Base-by-base conservation (phyloP, 345 rosid species). In the Theobroma cacao region DNA sequence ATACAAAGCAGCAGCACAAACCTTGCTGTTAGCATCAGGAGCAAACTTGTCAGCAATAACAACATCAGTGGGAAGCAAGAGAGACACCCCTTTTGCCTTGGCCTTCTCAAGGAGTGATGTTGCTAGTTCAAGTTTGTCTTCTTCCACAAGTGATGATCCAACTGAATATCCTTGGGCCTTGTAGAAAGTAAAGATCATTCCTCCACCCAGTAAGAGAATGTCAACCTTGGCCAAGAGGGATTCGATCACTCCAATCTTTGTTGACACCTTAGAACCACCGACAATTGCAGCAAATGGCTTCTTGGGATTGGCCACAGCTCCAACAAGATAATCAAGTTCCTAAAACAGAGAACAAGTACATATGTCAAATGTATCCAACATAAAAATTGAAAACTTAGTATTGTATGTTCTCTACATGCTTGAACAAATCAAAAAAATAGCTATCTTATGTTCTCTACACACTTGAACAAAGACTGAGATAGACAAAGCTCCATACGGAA, bases 111-210 rank as follows among this genome's bases (percentile, higher is more conserved):
- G 83, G 78, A 95, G 98, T 15, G 91, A 63, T 28, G 89, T 90
- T 24, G 97, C 99, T 68, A 95, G 90, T 38, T 82, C 93, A 78
- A 95, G 97, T 80, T 93, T 95, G 84, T 95, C 99, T 84, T 91
- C 98, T 83, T 93, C 99, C 41, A 95, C 98, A 40, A 95, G 91
- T 64, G 99, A 95, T 34, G 98, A 87, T 24, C 99, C 99, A 45
- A 95, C 96, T 5, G 86, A 50, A 24, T 81, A 78, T 43, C 98
- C 97, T 81, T 95, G 99, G 20, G 99, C 99, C 84, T 95, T 95
- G 96, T 93, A 95, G 89, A 95, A 95, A 31, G 99, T 95, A 79
- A 85, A 95, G 75, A 93, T 95, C 99, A 95, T 95, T 70, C 99
- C 99, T 86, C 99, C 99, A 70, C 99, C 99, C 34, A 95, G 91